These are phyloP conservation scores for Aspergillus asperescens DNA, from an alignment of 495 filamentous ascomycete genomes.

Conservation along the genomic window DNA sequence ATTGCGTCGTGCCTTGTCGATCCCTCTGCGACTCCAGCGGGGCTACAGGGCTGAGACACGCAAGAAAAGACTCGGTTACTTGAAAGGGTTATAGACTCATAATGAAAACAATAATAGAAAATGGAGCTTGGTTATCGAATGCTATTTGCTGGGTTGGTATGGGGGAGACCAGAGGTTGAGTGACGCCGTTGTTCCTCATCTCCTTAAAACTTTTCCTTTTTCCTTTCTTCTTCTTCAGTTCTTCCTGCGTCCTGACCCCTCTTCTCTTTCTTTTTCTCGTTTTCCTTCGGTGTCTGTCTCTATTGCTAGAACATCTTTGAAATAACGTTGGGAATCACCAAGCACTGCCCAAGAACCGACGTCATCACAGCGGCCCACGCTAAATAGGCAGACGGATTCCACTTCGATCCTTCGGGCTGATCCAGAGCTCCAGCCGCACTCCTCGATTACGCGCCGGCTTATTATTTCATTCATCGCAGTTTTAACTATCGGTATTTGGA, in stretches of 20 bases:
- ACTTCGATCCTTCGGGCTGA: slow-evolving; percentile 10
- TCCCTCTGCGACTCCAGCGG: slow-evolving; percentile 8
- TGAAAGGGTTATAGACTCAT: neutral
- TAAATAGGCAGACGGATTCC: slow-evolving; percentile 26
- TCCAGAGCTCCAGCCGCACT: slow-evolving; percentile 7
- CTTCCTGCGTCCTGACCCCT: neutral
- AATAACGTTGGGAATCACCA: slow-evolving; percentile 1
- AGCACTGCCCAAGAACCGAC: slow-evolving; percentile 5
- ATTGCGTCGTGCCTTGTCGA: slow-evolving; percentile 8
- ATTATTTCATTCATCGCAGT: neutral
- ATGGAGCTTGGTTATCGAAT: neutral
- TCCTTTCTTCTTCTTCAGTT: neutral
- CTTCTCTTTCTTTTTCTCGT: neutral
- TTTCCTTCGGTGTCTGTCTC: neutral
- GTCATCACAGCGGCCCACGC: slow-evolving; percentile 17
- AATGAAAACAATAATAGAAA: neutral
- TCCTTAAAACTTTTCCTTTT: neutral
- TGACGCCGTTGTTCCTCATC: slow-evolving; percentile 7
- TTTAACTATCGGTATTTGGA: neutral
- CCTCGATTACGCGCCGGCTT: slow-evolving; percentile 2
- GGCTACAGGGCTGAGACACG: slow-evolving; percentile 23
- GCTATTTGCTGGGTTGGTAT: neutral
- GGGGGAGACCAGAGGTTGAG: neutral
- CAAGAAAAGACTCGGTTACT: neutral
- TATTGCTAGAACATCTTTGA: neutral